These are phyloP conservation scores for Urochloa ruziziensis DNA, from an alignment of 176 grass and related monocot species.

Conservation along the genomic window DNA sequence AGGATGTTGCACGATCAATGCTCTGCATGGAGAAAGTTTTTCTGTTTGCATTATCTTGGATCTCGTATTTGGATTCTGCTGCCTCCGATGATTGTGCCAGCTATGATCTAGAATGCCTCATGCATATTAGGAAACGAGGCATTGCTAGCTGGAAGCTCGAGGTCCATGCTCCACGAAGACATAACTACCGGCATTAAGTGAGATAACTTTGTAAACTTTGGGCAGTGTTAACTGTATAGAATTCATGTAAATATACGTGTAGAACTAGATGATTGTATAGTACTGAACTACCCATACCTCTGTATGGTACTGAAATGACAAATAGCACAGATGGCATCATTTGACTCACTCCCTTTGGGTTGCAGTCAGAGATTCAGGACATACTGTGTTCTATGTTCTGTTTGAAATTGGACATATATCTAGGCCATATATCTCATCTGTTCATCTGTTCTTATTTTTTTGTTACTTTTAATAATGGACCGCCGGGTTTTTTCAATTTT, in stretches of 20 bases:
- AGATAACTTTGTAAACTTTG: background rate
- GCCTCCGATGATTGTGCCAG: no score
- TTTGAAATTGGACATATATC: no score
- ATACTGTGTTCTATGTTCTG: background rate
- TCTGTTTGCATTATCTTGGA: background rate
- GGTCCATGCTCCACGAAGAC: background rate
- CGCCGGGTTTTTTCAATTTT: no score
- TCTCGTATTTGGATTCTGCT: background rate
- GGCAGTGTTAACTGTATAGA: background rate
- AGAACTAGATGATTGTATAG: background rate
- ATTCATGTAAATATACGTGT: conserved; percentile 19
- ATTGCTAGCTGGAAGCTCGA: background rate
- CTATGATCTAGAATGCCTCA: no score
- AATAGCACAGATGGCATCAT: background rate
- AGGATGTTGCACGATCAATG: background rate
- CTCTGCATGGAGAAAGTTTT: background rate
- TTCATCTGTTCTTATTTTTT: no score
- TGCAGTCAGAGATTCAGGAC: background rate
- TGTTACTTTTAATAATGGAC: no score
- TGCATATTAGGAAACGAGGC: conserved; percentile 26
- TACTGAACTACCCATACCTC: background rate
- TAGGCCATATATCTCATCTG: no score
- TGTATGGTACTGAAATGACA: background rate
- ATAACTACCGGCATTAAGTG: background rate
- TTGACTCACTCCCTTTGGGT: background rate